These are phyloP conservation scores for Pulveroboletus sp. DNA, from an alignment of 768 basidiomycete species.

Conservation along the genomic window DNA sequence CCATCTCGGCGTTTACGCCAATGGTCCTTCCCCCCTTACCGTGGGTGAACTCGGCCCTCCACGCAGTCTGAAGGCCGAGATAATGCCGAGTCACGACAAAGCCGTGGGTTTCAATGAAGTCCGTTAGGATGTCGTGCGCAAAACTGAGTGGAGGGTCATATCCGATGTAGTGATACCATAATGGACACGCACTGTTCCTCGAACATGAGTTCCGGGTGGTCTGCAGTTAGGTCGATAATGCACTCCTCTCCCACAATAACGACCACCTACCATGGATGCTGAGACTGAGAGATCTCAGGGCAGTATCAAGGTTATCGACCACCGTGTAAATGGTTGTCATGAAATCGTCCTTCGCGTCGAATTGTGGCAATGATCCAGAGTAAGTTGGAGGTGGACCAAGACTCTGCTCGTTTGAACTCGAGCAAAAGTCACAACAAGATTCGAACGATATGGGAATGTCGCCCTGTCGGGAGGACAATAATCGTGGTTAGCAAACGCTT, in stretches of 20 bases:
- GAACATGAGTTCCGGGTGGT: slow-evolving; percentile 63
- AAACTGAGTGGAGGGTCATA: slow-evolving; percentile 40
- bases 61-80: slow-evolving; percentile 69
- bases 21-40: slow-evolving; percentile 59
- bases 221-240: slow-evolving; percentile 35
- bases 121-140: slow-evolving; percentile 66
- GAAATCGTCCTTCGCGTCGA: slow-evolving; percentile 34
- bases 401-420: slow-evolving; percentile 18
- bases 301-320: slow-evolving; percentile 47
- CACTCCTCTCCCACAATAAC: neutral
- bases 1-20: slow-evolving; percentile 80
- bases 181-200: slow-evolving; percentile 52
- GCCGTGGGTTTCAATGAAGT: slow-evolving; percentile 63
- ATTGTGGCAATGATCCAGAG: slow-evolving; percentile 18
- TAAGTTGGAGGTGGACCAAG: slow-evolving; percentile 43
- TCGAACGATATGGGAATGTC: slow-evolving; percentile 32
- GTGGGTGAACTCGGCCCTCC: slow-evolving; percentile 67
- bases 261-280: slow-evolving; percentile 60
- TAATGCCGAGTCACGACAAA: slow-evolving; percentile 72
- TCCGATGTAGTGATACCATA: slow-evolving; percentile 1
- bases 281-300: slow-evolving; percentile 62
- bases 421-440: slow-evolving; percentile 44
- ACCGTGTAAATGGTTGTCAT: slow-evolving; percentile 49
- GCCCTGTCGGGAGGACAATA: slow-evolving; percentile 2
- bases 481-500: slow-evolving; percentile 1